Evolutionary conservation across 148 eudicot species (phyloP).

Genomic region (Cornus florida): DNA sequence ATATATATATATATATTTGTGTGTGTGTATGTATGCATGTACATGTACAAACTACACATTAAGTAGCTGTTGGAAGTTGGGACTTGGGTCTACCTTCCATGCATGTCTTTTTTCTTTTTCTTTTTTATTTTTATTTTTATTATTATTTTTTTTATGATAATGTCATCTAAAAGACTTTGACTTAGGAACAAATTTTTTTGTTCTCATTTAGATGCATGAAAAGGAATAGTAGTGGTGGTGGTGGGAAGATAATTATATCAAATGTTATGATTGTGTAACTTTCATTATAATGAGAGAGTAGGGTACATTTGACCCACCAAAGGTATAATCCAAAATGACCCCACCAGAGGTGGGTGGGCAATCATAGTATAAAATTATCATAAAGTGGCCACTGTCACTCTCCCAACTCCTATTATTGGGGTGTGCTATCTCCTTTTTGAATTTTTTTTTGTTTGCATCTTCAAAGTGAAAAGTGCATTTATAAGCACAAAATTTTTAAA

Average conservation of each 20-base stretch:
- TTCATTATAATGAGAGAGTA: conserved; percentile 1
- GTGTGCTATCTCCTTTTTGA: background rate
- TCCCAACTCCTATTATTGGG: background rate
- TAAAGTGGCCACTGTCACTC: conserved; percentile 4
- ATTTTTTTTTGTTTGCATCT: conserved; percentile 1
- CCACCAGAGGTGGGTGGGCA: conserved; percentile 24
- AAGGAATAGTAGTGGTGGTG: background rate
- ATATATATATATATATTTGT: too few relatives aligned
- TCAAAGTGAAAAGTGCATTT: background rate
- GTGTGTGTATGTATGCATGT: too few relatives aligned
- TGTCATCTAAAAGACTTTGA: conserved; percentile 8
- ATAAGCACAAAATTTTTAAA: background rate
- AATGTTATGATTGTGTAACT: conserved; percentile 4
- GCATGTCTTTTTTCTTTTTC: background rate
- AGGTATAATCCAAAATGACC: conserved; percentile 9
- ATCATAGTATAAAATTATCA: conserved; percentile 13
- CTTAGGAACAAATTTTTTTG: conserved; percentile 1
- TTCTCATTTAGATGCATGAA: conserved; percentile 10
- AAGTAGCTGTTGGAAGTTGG: too few relatives aligned
- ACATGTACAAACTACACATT: background rate
- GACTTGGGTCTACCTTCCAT: background rate
- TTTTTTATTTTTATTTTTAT: too few relatives aligned
- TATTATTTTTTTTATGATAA: background rate
- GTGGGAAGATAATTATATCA: conserved; percentile 8
- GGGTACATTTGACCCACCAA: conserved; percentile 5